These are phyloP conservation scores for Pachyrhizus erosus DNA, from an alignment of 306 rosid genomes.

Conservation along the genomic window DNA sequence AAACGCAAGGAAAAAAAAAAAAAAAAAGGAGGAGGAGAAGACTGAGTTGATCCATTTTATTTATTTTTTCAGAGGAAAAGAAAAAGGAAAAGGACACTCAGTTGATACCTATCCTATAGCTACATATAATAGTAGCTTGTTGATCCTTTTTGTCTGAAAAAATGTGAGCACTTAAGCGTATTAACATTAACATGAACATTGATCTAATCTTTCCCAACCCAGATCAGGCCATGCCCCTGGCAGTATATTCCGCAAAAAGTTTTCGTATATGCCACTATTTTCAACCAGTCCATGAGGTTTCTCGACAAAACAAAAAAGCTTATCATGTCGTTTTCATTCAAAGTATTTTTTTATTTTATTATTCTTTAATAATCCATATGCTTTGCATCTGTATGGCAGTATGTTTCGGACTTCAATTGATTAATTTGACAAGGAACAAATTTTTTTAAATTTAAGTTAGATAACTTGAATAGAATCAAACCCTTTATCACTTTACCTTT, in stretches of 20 bases:
- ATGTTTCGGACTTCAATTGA: not conserved
- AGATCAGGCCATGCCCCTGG: not conserved
- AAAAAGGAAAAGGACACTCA: not conserved
- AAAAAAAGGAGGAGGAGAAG: too few species aligned
- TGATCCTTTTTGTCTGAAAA: not conserved
- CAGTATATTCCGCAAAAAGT: slow-evolving; percentile 21
- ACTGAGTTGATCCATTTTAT: too few species aligned
- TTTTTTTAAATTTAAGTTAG: not conserved
- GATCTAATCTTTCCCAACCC: not conserved
- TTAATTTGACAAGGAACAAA: not conserved
- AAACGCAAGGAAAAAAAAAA: too few species aligned
- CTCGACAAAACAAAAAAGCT: not conserved
- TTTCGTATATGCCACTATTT: not conserved
- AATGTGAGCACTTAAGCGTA: too few species aligned
- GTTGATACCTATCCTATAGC: too few species aligned
- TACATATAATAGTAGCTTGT: not conserved
- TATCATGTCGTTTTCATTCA: slow-evolving; percentile 12
- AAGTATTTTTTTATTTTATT: not conserved
- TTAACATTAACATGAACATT: too few species aligned
- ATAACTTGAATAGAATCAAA: not conserved
- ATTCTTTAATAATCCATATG: not conserved
- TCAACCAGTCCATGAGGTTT: not conserved
- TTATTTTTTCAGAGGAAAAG: not conserved
- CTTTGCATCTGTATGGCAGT: not conserved
- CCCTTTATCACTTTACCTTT: not conserved